Base-by-base conservation (phyloP, 2,329 filamentous ascomycete species). In the Aspergillus sp. region DNA sequence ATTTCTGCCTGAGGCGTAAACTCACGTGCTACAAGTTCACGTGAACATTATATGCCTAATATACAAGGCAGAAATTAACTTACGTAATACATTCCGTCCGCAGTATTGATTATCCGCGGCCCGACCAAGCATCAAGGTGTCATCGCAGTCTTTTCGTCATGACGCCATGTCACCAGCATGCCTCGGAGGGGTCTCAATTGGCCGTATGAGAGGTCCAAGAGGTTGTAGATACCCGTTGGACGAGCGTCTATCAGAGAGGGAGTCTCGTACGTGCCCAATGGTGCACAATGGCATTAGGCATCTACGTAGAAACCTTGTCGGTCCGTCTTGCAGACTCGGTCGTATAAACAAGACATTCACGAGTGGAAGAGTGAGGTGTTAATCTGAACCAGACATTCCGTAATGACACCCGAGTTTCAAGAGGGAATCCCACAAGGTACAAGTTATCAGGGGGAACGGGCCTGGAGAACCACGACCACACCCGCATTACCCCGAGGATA, bases 401-500 rank as follows among this genome's bases (percentile, higher is more conserved):
- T 38, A n/a, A n/a, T 16, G n/a, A 36, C 14, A 38, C 35, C 35
- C 35, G 35, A 38, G 6, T 3, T n/a, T 2, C 14, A 17, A n/a
- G 35, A 7, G 14, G 14, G 13, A 13, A 38, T n/a, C 8, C 35
- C 6, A 38, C 35, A 38, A 38, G 16, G 35, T 7, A 7, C 35
- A n/a, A 5, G 40, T 42, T 20, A 42, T n/a, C 40, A 42, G 40
- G 40, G 19, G 30, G 19, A 14, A 42, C 26, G 13, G 30, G 22
- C 20, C 19, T 43, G 32, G 47, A 32, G 26, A 45, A 20, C 11
- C 14, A 40, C 17, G 9, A 13, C 17, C 13, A 30, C 53, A 57
- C 55, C 61, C 62, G 62, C 61, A 55, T 65, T 58, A 56, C 64
- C 59, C 69, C 69, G 69, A 71, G 63, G 63, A 50, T 62, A 57